Evolutionary conservation across 2,329 filamentous ascomycete species (phyloP), one percentile per base, ranked within the genome.

Genomic region (Alternaria ventricosa): DNA sequence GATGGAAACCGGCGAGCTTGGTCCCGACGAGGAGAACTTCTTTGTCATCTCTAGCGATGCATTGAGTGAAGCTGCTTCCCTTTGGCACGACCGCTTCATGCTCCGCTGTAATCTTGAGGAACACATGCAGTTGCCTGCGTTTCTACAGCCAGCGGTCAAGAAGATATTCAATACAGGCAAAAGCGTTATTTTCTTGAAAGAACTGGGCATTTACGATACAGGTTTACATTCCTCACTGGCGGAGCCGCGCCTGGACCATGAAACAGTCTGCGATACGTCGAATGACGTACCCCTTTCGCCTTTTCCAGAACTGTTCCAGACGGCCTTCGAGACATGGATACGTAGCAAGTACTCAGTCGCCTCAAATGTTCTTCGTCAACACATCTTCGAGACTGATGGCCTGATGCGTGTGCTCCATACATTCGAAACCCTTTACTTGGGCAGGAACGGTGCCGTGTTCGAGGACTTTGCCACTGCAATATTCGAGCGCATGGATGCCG

Each of bases 151-250:
- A 3, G 87, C 90, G 2, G 88, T 88, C 0, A 82, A 84, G 23
- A 91, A 89, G 65, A 93, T 97, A 41, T 95, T 97, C 72, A 93
- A 90, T 1, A 90, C 93, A 2, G 95, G 95, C 0, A 97, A 97
- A 79, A 96, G 91, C 71, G 90, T 96, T 59, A 88, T 96, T 1
- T 91, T 97, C 47, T 82, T 97, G n/a, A 90, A 90, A 64, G 87
- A 90, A 51, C 83, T 97, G 11, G 88, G 89, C 44, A 84, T 86
- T 59, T 84, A 86, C 63, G 77, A 71, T 66, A 60, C 76, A 64
- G 50, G 46, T 4, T n/a, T 67, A 20, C 55, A 53, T 10, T 27
- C 60, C 4, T 57, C 43, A 3, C 66, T 64, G 10, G 18, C 28
- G 7, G 72, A 80, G 55, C 75, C 76, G 53, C 65, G 63, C 5